Conservation (phyloP, 768 basidiomycete species). For the Pisolithus marmoratus region DNA sequence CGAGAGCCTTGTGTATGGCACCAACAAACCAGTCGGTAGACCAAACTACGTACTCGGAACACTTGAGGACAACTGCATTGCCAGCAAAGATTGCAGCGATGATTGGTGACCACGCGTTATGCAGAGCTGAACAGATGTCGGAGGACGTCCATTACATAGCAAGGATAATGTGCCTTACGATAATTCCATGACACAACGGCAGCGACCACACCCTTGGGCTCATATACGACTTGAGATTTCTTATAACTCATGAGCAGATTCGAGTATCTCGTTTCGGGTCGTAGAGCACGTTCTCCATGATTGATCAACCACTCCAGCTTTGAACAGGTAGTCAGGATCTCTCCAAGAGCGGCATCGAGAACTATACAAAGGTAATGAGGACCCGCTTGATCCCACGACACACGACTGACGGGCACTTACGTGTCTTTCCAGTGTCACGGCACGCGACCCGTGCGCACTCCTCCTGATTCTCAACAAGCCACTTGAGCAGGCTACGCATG, state of each 20-base stretch:
- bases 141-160: neutral
- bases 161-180: slow-evolving; percentile 42
- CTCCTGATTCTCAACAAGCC: slow-evolving; percentile 91
- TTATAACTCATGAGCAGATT: slow-evolving; percentile 74
- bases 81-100: slow-evolving; percentile 88
- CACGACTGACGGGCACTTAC: slow-evolving; percentile 38
- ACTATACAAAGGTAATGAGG: slow-evolving; percentile 42
- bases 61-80: slow-evolving; percentile 86
- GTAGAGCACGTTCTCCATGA: slow-evolving; percentile 73
- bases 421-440: slow-evolving; percentile 92
- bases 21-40: slow-evolving; percentile 79
- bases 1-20: slow-evolving; percentile 71
- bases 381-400: too few species aligned
- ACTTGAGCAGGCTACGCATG: slow-evolving; percentile 80
- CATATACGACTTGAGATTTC: slow-evolving; percentile 72
- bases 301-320: slow-evolving; percentile 91
- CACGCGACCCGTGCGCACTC: slow-evolving; percentile 81
- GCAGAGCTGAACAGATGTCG: slow-evolving; percentile 55
- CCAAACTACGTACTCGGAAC: slow-evolving; percentile 91
- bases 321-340: slow-evolving; percentile 90
- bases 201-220: slow-evolving; percentile 88
- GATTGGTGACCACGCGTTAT: slow-evolving; percentile 93
- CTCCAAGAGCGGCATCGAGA: slow-evolving; percentile 90
- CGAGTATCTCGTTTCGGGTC: slow-evolving; percentile 63
- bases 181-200: slow-evolving; percentile 96